Evolutionary conservation across 1,284 basidiomycete species (phyloP).

Genomic region (Heterobasidion irregulare): DNA sequence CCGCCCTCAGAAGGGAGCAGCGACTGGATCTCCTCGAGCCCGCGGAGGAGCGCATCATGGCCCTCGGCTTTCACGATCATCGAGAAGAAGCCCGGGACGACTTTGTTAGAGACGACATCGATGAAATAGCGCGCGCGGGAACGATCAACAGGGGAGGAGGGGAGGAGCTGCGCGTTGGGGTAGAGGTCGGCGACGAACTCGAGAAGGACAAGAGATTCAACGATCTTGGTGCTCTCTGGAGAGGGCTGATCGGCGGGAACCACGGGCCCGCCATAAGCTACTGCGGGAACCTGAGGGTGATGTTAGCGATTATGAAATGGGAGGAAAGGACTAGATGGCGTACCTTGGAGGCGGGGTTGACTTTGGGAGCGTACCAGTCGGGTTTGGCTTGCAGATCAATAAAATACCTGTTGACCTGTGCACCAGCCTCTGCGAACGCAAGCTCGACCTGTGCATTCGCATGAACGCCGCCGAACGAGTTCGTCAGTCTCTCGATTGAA

Average conservation of each 20-base stretch:
- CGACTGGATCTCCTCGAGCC: slow-evolving; percentile 21
- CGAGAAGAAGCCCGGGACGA: slow-evolving; percentile 28
- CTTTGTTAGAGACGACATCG: slow-evolving; percentile 36
- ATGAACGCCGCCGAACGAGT: too few relatives aligned
- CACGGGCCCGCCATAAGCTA: slow-evolving; percentile 52
- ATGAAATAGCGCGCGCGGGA: slow-evolving; percentile 56
- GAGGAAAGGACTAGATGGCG: slow-evolving; percentile 3
- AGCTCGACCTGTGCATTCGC: slow-evolving; percentile 35
- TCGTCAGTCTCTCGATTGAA: too few relatives aligned
- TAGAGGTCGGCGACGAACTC: slow-evolving; percentile 55
- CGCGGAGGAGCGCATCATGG: slow-evolving; percentile 27
- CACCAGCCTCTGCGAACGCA: slow-evolving; percentile 47
- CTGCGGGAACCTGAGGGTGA: slow-evolving; percentile 36
- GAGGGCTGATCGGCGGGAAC: slow-evolving; percentile 43
- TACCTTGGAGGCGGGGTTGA: slow-evolving; percentile 60
- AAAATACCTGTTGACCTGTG: slow-evolving; percentile 37
- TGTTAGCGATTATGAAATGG: not conserved
- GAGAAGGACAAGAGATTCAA: slow-evolving; percentile 54
- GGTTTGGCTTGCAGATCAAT: slow-evolving; percentile 59
- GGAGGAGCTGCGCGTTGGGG: slow-evolving; percentile 37
- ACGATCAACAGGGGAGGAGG: slow-evolving; percentile 42
- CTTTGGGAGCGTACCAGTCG: slow-evolving; percentile 49
- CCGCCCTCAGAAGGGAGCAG: slow-evolving; percentile 19
- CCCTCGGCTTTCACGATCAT: slow-evolving; percentile 33
- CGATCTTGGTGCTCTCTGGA: slow-evolving; percentile 46